Conservation (phyloP, 805 yeast species). For the Spathaspora gorwiae region DNA sequence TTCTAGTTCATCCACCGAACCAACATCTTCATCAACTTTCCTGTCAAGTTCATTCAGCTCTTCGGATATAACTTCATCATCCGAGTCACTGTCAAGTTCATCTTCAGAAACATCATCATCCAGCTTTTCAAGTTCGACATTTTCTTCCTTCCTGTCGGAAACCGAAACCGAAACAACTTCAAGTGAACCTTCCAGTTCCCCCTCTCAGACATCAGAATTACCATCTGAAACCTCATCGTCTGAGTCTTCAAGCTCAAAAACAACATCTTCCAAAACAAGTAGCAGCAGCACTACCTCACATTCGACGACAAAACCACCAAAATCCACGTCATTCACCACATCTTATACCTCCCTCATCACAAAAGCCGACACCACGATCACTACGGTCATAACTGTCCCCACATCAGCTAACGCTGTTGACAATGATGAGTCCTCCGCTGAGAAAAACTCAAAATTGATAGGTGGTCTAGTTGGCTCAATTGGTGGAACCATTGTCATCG, state of each 20-base stretch:
- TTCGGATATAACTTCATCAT: not conserved
- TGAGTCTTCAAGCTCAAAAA: conserved; percentile 2
- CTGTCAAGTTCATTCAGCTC: not conserved
- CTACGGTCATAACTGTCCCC: conserved; percentile 36
- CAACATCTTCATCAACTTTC: not conserved
- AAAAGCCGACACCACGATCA: conserved; percentile 32
- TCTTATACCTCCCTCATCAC: conserved; percentile 11
- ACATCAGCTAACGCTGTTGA: conserved; percentile 21
- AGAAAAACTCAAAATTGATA: conserved; percentile 31
- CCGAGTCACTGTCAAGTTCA: not conserved
- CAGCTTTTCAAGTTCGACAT: not conserved
- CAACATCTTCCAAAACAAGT: conserved; percentile 6
- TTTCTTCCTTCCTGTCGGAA: not conserved
- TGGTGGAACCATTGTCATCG: conserved; percentile 42
- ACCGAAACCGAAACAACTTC: not conserved
- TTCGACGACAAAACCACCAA: conserved; percentile 2
- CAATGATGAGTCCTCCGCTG: conserved; percentile 11
- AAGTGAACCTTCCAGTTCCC: conserved; percentile 6
- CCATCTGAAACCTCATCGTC: conserved; percentile 5
- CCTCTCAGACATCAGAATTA: conserved; percentile 4
- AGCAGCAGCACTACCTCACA: conserved; percentile 6
- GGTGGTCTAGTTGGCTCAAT: conserved; percentile 45
- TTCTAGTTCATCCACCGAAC: not conserved
- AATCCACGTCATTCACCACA: conserved; percentile 10
- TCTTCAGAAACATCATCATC: not conserved